Conservation (phyloP, 1,139 yeast species). For the Suhomyces bolitotheri region DNA sequence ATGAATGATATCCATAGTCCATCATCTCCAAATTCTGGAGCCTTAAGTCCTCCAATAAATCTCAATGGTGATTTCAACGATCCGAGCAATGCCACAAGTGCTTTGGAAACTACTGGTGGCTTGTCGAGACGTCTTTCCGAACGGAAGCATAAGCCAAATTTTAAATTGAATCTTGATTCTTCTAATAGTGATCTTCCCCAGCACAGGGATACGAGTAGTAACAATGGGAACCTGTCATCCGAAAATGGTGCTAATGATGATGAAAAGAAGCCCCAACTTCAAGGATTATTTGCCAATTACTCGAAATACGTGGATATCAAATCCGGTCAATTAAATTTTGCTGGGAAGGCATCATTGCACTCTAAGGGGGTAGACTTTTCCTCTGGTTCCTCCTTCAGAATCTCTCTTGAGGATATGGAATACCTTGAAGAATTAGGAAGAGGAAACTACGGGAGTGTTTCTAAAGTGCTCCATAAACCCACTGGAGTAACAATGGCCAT, state of each 20-base stretch:
- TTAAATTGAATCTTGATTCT: slow-evolving; percentile 36
- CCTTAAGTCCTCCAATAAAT: slow-evolving; percentile 11
- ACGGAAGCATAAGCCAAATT: slow-evolving; percentile 40
- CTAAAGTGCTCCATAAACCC: slow-evolving; percentile 91
- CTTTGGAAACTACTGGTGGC: slow-evolving; percentile 33
- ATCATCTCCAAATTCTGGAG: slow-evolving; percentile 1
- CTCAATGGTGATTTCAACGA: background rate
- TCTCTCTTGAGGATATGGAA: slow-evolving; percentile 84
- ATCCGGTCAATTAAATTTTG: slow-evolving; percentile 87
- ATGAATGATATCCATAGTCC: slow-evolving; percentile 30
- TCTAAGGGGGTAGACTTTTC: slow-evolving; percentile 90
- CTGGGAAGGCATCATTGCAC: slow-evolving; percentile 90
- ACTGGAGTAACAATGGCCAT: slow-evolving; percentile 92
- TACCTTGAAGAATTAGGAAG: slow-evolving; percentile 84
- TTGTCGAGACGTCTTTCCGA: slow-evolving; percentile 40
- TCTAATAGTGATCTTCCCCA: slow-evolving; percentile 17
- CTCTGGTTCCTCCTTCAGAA: slow-evolving; percentile 82
- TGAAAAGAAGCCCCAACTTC: slow-evolving; percentile 30
- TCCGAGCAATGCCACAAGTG: background rate
- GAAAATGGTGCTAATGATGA: background rate
- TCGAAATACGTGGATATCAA: slow-evolving; percentile 87
- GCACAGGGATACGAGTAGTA: slow-evolving; percentile 6
- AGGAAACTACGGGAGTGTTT: slow-evolving; percentile 94
- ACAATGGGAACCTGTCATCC: slow-evolving; percentile 2
- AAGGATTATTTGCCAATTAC: slow-evolving; percentile 74